phyloP scores from a whole-genome alignment of 1,139 yeast genomes.

The Lodderomyces pseudojiufengensis region DNA sequence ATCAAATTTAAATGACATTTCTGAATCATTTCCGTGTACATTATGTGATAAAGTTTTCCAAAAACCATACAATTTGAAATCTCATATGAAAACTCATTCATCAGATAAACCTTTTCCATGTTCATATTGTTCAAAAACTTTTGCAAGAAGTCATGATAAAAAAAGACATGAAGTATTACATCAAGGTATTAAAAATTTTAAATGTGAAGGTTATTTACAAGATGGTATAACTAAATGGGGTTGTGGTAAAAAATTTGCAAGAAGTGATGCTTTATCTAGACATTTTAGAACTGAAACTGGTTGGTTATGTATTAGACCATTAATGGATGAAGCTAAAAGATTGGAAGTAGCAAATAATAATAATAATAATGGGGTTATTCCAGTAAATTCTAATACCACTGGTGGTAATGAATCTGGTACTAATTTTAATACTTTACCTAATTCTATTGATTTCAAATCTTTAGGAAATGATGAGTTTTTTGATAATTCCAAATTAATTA shows the following conservation, averaged over 20 bases:
- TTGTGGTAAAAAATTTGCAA: conserved; percentile 54
- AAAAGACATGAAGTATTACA: conserved; percentile 55
- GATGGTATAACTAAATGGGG: conserved; percentile 57
- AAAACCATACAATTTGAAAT: conserved; percentile 53
- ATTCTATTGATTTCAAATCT: too few species aligned
- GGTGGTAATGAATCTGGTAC: conserved; percentile 2
- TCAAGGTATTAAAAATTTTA: conserved; percentile 52
- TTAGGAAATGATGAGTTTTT: conserved; percentile 9
- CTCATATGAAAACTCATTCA: conserved; percentile 56
- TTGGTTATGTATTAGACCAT: conserved; percentile 52
- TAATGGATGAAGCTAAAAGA: conserved; percentile 47
- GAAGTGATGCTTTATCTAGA: conserved; percentile 55
- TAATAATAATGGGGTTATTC: not conserved
- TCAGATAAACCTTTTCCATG: conserved; percentile 54
- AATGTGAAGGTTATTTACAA: conserved; percentile 50
- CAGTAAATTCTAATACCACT: conserved; percentile 1
- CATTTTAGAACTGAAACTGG: conserved; percentile 61
- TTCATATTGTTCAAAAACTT: conserved; percentile 43
- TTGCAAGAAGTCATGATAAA: conserved; percentile 56
- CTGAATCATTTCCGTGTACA: conserved; percentile 36
- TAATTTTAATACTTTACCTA: conserved; percentile 2
- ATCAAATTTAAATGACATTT: conserved; percentile 6
- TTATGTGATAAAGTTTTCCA: conserved; percentile 49
- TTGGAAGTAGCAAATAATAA: conserved; percentile 15
- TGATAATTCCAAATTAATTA: conserved; percentile 19